Conservation (phyloP, 192 early-diverging fungal genomes). For the Backusella macrospora region DNA sequence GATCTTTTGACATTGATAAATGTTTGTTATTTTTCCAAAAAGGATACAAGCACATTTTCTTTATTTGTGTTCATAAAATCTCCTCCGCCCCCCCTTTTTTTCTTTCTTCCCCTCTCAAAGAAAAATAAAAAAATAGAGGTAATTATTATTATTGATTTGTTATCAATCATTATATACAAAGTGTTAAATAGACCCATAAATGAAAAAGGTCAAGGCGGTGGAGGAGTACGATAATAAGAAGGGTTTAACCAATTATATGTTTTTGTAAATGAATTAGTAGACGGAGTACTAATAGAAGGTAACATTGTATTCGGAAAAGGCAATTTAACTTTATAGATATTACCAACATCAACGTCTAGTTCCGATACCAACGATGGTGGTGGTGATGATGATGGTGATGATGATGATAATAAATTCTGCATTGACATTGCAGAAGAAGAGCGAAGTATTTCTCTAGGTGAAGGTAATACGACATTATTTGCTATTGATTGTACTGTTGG, state of each 20-base stretch:
- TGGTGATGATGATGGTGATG: neutral
- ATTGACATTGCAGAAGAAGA: constrained; percentile 13
- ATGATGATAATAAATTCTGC: constrained; percentile 4
- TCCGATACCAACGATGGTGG: too few species aligned
- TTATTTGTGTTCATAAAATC: too few species aligned
- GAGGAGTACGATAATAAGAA: neutral
- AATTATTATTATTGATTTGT: too few species aligned
- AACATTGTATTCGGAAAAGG: neutral
- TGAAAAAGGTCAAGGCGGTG: neutral
- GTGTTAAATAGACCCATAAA: too few species aligned
- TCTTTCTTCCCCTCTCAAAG: too few species aligned
- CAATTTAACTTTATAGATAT: neutral
- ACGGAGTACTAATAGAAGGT: neutral
- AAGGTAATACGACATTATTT: neutral
- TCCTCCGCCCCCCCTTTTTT: too few species aligned
- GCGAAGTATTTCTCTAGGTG: constrained; percentile 13
- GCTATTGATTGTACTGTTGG: neutral
- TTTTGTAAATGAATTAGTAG: neutral
- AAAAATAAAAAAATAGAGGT: too few species aligned
- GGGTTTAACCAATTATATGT: neutral
- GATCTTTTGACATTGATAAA: too few species aligned
- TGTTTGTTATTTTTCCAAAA: too few species aligned
- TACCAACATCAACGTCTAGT: neutral
- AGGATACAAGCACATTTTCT: too few species aligned
- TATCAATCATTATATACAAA: too few species aligned